Conservation (phyloP, 306 rosid species). For the Dryas octopetala region DNA sequence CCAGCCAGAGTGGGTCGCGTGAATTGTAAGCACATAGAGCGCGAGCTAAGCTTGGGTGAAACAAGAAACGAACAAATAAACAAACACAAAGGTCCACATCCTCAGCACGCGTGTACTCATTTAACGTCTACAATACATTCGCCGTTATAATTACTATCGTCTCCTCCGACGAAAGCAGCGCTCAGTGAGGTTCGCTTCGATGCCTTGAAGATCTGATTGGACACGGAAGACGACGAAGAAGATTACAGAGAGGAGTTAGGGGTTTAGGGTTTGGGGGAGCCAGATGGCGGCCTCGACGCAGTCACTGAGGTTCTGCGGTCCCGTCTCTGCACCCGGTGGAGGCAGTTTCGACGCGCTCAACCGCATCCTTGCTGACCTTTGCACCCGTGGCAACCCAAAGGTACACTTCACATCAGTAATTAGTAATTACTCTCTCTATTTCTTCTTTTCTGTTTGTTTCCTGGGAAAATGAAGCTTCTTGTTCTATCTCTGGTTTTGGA, state of each 20-base stretch:
- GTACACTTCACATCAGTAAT: constrained; percentile 20
- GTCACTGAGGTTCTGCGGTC: constrained; percentile 53
- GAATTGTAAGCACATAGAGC: no score
- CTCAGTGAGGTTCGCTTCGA: background rate
- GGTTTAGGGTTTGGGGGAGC: constrained; percentile 46
- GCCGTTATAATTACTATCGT: no score
- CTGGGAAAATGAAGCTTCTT: background rate
- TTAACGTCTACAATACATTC: no score
- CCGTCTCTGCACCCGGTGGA: constrained; percentile 45
- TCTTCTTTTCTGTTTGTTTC: background rate
- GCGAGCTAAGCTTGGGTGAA: no score
- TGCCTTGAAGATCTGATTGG: constrained; percentile 5
- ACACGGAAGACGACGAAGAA: background rate
- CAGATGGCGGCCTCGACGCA: constrained; percentile 57
- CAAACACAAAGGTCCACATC: no score
- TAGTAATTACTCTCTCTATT: background rate
- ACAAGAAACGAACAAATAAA: no score
- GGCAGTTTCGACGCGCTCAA: constrained; percentile 76
- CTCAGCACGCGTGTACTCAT: no score
- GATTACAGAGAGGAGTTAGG: background rate
- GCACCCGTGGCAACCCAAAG: constrained; percentile 85
- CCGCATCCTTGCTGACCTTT: constrained; percentile 83
- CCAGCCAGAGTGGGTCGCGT: no score
- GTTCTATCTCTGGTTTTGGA: background rate
- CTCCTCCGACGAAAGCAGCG: no score